These are phyloP conservation scores for Sphagnurus paluster DNA, from an alignment of 1,284 basidiomycete genomes.

Conservation along the genomic window DNA sequence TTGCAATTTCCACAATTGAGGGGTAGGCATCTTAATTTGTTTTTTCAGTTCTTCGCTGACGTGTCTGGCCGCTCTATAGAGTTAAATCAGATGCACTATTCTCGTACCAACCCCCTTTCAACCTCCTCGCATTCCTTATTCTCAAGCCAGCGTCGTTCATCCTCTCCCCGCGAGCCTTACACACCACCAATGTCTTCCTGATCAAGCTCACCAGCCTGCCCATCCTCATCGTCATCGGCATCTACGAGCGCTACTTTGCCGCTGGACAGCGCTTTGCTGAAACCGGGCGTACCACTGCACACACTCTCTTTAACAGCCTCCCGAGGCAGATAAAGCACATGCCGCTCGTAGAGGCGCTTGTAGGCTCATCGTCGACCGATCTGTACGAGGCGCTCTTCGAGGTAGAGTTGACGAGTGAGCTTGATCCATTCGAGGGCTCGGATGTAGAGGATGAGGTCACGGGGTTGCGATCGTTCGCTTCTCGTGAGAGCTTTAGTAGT, in stretches of 20 bases:
- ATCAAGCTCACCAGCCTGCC: conserved; percentile 84
- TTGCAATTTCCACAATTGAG: conserved; percentile 84
- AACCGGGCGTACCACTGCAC: conserved; percentile 49
- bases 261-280: conserved; percentile 49
- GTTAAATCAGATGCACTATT: conserved; percentile 90
- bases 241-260: conserved; percentile 77
- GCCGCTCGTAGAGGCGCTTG: conserved; percentile 69
- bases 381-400: conserved; percentile 79
- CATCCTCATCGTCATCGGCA: conserved; percentile 71
- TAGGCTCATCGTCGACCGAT: conserved; percentile 63
- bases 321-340: conserved; percentile 70
- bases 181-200: conserved; percentile 79
- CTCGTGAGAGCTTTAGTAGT: conserved; percentile 37
- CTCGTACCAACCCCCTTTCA: conserved; percentile 88
- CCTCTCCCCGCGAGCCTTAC: conserved; percentile 71
- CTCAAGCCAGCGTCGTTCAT: conserved; percentile 77
- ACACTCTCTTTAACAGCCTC: conserved; percentile 60
- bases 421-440: conserved; percentile 50
- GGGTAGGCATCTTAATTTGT: conserved; percentile 50
- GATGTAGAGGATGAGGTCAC: no score
- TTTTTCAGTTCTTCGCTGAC: neutral
- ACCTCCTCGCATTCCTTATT: conserved; percentile 74
- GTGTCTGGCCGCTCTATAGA: conserved; percentile 35
- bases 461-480: conserved; percentile 41
- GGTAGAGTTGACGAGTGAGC: conserved; percentile 54